phyloP scores from a whole-genome alignment of 352 stramenopile genomes.

The Globisporangium ultimum region DNA sequence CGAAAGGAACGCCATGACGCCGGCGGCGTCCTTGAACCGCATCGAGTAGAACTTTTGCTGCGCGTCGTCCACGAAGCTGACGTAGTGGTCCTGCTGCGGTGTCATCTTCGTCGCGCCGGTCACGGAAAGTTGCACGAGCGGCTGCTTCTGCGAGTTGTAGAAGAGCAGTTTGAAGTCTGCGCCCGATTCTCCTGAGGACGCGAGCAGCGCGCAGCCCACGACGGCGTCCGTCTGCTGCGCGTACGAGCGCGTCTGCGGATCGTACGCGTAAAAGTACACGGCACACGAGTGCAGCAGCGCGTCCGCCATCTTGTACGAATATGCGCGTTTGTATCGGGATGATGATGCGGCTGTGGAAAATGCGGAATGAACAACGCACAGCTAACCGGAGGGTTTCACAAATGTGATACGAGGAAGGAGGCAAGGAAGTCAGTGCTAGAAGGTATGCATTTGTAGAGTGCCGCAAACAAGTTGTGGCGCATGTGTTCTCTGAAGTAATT shows the following conservation, averaged over 20 bases:
- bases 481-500: background rate
- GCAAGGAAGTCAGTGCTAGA: background rate
- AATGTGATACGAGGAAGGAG: background rate
- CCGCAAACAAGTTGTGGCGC: background rate
- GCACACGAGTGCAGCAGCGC: conserved; percentile 62
- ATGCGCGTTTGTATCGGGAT: background rate
- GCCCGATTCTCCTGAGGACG: conserved; percentile 1
- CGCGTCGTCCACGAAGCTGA: conserved; percentile 55
- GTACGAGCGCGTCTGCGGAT: conserved; percentile 45
- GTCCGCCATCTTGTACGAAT: conserved; percentile 31
- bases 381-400: background rate
- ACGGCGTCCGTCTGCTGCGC: conserved; percentile 53
- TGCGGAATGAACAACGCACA: background rate
- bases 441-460: background rate
- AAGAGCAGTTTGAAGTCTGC: conserved; percentile 49
- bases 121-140: conserved; percentile 47
- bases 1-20: conserved; percentile 36
- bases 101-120: conserved; percentile 23
- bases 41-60: conserved; percentile 66
- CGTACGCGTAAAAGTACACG: conserved; percentile 73
- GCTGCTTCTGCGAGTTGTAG: conserved; percentile 69
- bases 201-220: conserved; percentile 60
- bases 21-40: conserved; percentile 58
- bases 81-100: conserved; percentile 70
- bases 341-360: background rate